Conservation (phyloP, 257 asterid genomes). For the Pogostemon cablin region DNA sequence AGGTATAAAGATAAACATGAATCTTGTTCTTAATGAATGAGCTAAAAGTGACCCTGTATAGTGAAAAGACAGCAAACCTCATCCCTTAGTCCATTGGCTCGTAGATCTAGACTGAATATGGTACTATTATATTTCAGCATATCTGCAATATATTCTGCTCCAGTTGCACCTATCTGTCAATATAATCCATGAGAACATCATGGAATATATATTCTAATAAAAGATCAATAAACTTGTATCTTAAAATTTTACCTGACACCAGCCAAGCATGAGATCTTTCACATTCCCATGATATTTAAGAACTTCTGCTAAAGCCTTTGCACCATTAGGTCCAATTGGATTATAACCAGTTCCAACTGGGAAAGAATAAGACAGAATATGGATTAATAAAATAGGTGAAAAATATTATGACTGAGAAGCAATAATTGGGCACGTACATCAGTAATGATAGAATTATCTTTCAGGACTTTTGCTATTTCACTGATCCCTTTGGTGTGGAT, state of each 20-base stretch:
- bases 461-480: slow-evolving; percentile 68
- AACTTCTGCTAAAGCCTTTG: slow-evolving; percentile 84
- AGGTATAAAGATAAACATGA: not conserved
- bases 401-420: slow-evolving; percentile 15
- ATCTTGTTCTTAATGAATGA: slow-evolving; percentile 12
- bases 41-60: not conserved
- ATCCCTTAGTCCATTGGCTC: slow-evolving; percentile 93
- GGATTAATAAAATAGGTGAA: not conserved
- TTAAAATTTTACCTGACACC: slow-evolving; percentile 84
- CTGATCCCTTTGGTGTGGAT: slow-evolving; percentile 82
- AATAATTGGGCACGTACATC: slow-evolving; percentile 56
- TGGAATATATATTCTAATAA: slow-evolving; percentile 17
- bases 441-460: slow-evolving; percentile 78
- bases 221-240: not conserved
- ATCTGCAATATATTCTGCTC: slow-evolving; percentile 85
- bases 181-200: slow-evolving; percentile 27
- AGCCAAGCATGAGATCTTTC: slow-evolving; percentile 84
- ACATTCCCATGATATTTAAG: slow-evolving; percentile 87
- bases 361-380: slow-evolving; percentile 10
- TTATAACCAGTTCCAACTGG: slow-evolving; percentile 96
- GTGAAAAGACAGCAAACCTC: slow-evolving; percentile 53
- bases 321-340: slow-evolving; percentile 95
- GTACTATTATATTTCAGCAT: slow-evolving; percentile 88
- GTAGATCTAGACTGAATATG: slow-evolving; percentile 73
- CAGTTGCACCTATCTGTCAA: slow-evolving; percentile 78